Base-by-base conservation (phyloP, 768 basidiomycete species). In the Boletus rufocinnamomeus region DNA sequence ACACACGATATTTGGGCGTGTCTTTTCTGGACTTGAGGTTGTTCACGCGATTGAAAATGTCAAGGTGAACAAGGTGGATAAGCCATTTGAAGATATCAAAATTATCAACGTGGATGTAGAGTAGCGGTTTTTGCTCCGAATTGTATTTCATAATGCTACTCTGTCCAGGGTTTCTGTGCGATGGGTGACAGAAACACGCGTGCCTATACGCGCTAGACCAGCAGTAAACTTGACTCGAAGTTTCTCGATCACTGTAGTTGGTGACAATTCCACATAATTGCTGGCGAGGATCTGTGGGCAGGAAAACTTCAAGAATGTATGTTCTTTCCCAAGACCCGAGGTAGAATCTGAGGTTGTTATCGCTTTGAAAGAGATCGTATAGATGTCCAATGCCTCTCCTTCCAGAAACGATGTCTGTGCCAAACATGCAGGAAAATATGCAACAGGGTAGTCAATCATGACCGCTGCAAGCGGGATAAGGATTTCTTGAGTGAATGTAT, bases 21-120 rank as follows among this genome's bases (percentile, higher is more conserved):
- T 92, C 14, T 77, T 89, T 37, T 86, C 87, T 5, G 95, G 96
- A 6, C 77, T 96, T 51, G 95, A 97, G 72, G 89, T 96, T 28
- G 82, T 97, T 5, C 93, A 96, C 65, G 79, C 82, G 17, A 98
- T 99, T 66, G 95, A 98, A 75, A 94, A 93, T 65, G 91, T 89
- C 56, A 91, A 91, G 72, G 84, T 84, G 14, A 88, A 86, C 77
- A 92, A 93, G 73, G 68, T 80, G 51, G 94, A 95, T 69, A 94
- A 93, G 71, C 93, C 94, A 16, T 93, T 85, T 63, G 95, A 96
- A 66, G 94, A 96, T 69, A 93, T 98, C 75, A 93, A 93, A 73
- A 95, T 95, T 60, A 76, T 87, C 69, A 93, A 90, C 63, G 77
- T 93, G 41, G 85, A 85, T 68, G 81, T 91, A 60, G 87, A 90